These are phyloP conservation scores for Xylaria grammica DNA, from an alignment of 495 filamentous ascomycete species.

Conservation along the genomic window DNA sequence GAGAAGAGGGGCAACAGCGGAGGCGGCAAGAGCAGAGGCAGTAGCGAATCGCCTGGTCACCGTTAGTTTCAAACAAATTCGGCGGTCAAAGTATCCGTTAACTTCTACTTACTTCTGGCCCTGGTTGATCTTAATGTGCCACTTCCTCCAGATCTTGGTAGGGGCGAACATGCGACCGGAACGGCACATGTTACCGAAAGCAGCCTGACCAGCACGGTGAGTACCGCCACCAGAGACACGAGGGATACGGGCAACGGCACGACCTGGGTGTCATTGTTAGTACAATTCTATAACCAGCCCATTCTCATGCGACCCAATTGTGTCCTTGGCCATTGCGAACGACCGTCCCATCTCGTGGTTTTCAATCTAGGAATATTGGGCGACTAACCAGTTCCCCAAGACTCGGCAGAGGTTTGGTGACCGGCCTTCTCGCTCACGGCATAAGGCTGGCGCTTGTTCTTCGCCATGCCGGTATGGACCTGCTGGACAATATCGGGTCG, in stretches of 20 bases:
- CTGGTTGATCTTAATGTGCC: slow-evolving; percentile 99
- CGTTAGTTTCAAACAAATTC: slow-evolving; percentile 17
- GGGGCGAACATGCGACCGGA: slow-evolving; percentile 99
- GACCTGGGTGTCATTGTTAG: slow-evolving; percentile 64
- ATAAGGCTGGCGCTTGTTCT: slow-evolving; percentile 99
- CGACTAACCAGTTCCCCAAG: slow-evolving; percentile 98
- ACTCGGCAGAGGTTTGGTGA: slow-evolving; percentile 99
- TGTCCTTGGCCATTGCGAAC: slow-evolving; percentile 66
- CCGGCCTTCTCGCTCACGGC: slow-evolving; percentile 99
- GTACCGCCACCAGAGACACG: slow-evolving; percentile 99
- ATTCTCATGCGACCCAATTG: slow-evolving; percentile 1
- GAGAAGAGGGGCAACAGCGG: slow-evolving; percentile 89
- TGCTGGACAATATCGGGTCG: slow-evolving; percentile 98
- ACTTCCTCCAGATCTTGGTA: slow-evolving; percentile 99
- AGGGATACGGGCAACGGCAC: slow-evolving; percentile 99
- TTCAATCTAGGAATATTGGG: slow-evolving; percentile 21
- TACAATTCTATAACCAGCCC: slow-evolving; percentile 19
- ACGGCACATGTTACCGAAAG: slow-evolving; percentile 99
- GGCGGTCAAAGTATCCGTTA: background rate
- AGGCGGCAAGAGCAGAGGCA: slow-evolving; percentile 94
- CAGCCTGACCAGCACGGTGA: slow-evolving; percentile 99
- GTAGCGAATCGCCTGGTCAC: slow-evolving; percentile 87
- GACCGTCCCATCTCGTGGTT: background rate
- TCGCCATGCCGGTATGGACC: slow-evolving; percentile 98
- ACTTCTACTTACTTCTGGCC: slow-evolving; percentile 77